Evolutionary conservation across 228 moss, liverwort and hornwort species (phyloP), one percentile per base, ranked within the genome.

Genomic region (Sphagnum magellanicum): DNA sequence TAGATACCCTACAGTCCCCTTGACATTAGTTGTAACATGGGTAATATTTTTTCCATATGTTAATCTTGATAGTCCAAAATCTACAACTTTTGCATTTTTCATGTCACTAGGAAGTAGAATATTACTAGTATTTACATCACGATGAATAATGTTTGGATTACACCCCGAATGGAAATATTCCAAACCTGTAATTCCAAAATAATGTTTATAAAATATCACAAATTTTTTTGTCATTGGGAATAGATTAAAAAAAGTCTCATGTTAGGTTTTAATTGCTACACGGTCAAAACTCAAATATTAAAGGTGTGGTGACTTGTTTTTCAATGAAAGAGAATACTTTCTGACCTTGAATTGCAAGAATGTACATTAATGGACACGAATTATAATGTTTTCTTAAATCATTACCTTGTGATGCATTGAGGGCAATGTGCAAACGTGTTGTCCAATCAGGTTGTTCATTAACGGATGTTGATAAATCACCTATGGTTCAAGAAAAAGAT

Each of bases 1-100:
- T 48, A 81, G 69, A 63, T 81, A 81, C 16, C 81, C 74, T 6
- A 71, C 15, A 4, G 81, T 81, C 71, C 78, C 77, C 68, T 77
- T 74, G 50, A 81, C 71, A 59, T 68, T 66, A 5, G 78, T 77
- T 59, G 73, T 72, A 50, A 81, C 66, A 12, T 66, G 50, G 8
- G 50, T 6, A 60, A 67, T 59, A 48, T 64, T 62, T 17, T 53
- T 63, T 68, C 64, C 67, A 66, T 68, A 4, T 1, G 6, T 15
- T 5, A 71, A 52, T 63, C 69, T 81, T n/a, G 69, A 78, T 53
- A 81, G 74, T 9, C 81, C 78, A 61, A 81, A 81, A 53, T 78
- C 73, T 8, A 74, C 67, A 68, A 81, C 66, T 63, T 78, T 81
- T 17, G 74, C 78, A 72, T 71, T 32, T 32, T 32, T 71, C 64